phyloP scores from a whole-genome alignment of 176 grass and related monocot genomes.

The Chrysopogon serrulatus region DNA sequence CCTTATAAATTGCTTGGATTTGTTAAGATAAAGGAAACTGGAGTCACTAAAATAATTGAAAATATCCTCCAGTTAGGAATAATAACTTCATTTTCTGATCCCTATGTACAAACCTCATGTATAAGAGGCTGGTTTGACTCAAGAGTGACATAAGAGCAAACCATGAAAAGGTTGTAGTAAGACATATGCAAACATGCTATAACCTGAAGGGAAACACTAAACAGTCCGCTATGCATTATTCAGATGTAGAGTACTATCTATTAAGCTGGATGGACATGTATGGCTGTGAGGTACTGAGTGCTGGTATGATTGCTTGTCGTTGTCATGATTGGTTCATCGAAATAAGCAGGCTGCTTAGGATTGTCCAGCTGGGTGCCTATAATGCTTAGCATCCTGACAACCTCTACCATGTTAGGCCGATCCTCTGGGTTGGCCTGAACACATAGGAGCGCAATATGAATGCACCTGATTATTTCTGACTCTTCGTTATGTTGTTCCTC shows the following conservation, averaged over 20 bases:
- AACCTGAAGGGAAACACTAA: not conserved
- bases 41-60: not conserved
- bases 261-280: not conserved
- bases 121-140: not conserved
- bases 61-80: not conserved
- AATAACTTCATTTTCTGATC: not conserved
- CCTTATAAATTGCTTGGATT: not conserved
- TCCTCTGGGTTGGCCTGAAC: slow-evolving; percentile 3
- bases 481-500: not conserved
- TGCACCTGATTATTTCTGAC: not conserved
- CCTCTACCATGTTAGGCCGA: not conserved
- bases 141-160: not conserved
- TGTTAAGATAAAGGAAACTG: not conserved
- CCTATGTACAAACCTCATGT: not conserved
- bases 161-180: not conserved
- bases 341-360: slow-evolving; percentile 7
- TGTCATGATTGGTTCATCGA: not conserved
- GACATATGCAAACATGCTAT: not conserved
- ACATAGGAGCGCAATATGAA: not conserved
- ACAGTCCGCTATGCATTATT: not conserved
- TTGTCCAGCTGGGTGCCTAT: not conserved
- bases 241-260: not conserved
- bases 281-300: not conserved
- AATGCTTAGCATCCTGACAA: not conserved
- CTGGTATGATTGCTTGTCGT: not conserved